phyloP scores from a whole-genome alignment of 805 yeast genomes.

The Pichia nanzhaoensis region DNA sequence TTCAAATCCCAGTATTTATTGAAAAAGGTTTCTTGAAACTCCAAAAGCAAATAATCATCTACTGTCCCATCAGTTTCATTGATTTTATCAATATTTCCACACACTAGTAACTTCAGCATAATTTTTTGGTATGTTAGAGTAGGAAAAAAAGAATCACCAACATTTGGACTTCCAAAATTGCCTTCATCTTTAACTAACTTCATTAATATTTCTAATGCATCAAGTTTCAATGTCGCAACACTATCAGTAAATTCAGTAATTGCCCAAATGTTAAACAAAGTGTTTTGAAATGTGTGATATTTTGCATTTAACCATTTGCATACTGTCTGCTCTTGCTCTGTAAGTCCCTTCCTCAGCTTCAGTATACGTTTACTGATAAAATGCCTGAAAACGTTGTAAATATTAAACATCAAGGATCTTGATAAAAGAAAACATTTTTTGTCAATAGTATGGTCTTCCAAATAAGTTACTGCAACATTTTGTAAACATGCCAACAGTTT shows the following conservation, averaged over 20 bases:
- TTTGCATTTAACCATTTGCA: slow-evolving; percentile 57
- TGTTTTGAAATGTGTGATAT: slow-evolving; percentile 47
- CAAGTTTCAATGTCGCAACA: slow-evolving; percentile 42
- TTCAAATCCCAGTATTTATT: slow-evolving; percentile 68
- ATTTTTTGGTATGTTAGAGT: slow-evolving; percentile 41
- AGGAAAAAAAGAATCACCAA: slow-evolving; percentile 58
- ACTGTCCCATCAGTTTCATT: slow-evolving; percentile 41
- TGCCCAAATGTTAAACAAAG: slow-evolving; percentile 37
- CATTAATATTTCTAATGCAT: slow-evolving; percentile 46
- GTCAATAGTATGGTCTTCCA: slow-evolving; percentile 9
- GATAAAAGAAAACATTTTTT: slow-evolving; percentile 22
- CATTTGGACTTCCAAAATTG: slow-evolving; percentile 41
- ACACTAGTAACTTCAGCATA: slow-evolving; percentile 27
- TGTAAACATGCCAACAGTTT: slow-evolving; percentile 37
- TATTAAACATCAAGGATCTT: slow-evolving; percentile 35
- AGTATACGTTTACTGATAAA: slow-evolving; percentile 39
- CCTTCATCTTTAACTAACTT: slow-evolving; percentile 54
- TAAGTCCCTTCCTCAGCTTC: slow-evolving; percentile 25
- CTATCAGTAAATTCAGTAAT: slow-evolving; percentile 31
- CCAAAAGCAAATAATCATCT: slow-evolving; percentile 33
- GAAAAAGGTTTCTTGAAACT: slow-evolving; percentile 52
- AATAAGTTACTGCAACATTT: slow-evolving; percentile 15
- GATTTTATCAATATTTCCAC: slow-evolving; percentile 33
- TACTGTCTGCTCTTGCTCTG: slow-evolving; percentile 43
- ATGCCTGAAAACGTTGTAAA: slow-evolving; percentile 43